phyloP scores from a whole-genome alignment of 495 filamentous ascomycete species.

The Talaromyces thailandensis region DNA sequence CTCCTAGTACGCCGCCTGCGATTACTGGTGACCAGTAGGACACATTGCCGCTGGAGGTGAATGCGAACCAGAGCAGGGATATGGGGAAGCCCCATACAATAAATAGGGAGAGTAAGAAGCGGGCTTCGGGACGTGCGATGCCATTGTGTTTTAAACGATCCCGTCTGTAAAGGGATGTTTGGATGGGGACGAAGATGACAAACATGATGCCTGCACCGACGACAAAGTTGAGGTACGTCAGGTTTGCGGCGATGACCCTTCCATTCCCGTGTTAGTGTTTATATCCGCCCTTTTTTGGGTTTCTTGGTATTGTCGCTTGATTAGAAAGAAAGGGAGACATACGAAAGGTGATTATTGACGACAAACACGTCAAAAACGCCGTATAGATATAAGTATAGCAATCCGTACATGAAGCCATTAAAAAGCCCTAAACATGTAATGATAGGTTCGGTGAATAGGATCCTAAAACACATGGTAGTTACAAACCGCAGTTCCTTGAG shows the following conservation, averaged over 20 bases:
- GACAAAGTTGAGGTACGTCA: slow-evolving; percentile 31
- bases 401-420: slow-evolving; percentile 26
- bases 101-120: slow-evolving; percentile 25
- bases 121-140: slow-evolving; percentile 24
- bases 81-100: slow-evolving; percentile 28
- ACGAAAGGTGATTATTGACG: slow-evolving; percentile 27
- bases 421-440: slow-evolving; percentile 24
- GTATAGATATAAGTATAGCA: slow-evolving; percentile 26
- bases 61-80: slow-evolving; percentile 28
- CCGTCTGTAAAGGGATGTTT: slow-evolving; percentile 25
- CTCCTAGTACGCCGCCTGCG: slow-evolving; percentile 23
- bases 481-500: slow-evolving; percentile 26
- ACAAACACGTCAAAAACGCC: slow-evolving; percentile 29
- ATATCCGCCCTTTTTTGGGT: not conserved
- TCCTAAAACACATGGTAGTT: slow-evolving; percentile 25
- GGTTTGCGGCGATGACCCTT: slow-evolving; percentile 23
- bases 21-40: slow-evolving; percentile 27
- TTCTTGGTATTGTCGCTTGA: not conserved
- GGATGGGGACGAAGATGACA: slow-evolving; percentile 21
- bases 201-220: slow-evolving; percentile 26
- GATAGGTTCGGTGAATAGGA: slow-evolving; percentile 29
- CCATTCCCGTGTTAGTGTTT: not conserved
- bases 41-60: slow-evolving; percentile 24
- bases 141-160: slow-evolving; percentile 18
- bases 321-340: slow-evolving; percentile 3